Evolutionary conservation across 495 filamentous ascomycete species (phyloP), one percentile per base, ranked within the genome.

Genomic region (Xylaria cubensis): DNA sequence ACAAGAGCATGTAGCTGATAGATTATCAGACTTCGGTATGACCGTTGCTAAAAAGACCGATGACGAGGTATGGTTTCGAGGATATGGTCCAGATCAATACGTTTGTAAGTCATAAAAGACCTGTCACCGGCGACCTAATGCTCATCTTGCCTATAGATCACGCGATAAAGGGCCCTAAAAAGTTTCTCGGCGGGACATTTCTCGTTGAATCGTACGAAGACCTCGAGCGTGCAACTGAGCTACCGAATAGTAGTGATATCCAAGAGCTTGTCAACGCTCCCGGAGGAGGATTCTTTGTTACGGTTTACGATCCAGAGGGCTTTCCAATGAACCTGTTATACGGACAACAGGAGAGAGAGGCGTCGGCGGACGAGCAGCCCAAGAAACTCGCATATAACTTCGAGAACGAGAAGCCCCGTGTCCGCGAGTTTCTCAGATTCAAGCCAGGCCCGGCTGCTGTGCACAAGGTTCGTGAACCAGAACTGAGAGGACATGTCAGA

Each of bases 401-500:
- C 46, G 75, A 75, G 10, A 76, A 71, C 9, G 46, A 61, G 42
- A 79, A 70, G 68, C 68, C 68, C n/a, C 68, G 84, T 82, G 21
- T 74, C 62, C 74, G 75, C 50, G 73, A 79, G 63, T 75, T 74
- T 21, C 76, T 79, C 21, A 72, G 78, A 4, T 80, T 82, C 67
- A 76, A 78, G 82, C 84, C 76, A 70, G 90, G 90, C 6, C 89
- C 90, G 1, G 86, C 88, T 13, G 81, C 84, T 4, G 82, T 91
- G 1, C 86, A 91, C 78, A 91, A 91, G 69, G 69, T 71, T 71
- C 4, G 69, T 71, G 12, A 21, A 79, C 19, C 48, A 17, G 13
- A 8, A 19, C 44, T 21, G 4, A 13, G 51, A 44, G 2, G 29
- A 51, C 34, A 56, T 55, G 26, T 1, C 5, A 24, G 19, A 64